Base-by-base conservation (phyloP, 2,329 filamentous ascomycete genomes). In the Scorias spongiosa region DNA sequence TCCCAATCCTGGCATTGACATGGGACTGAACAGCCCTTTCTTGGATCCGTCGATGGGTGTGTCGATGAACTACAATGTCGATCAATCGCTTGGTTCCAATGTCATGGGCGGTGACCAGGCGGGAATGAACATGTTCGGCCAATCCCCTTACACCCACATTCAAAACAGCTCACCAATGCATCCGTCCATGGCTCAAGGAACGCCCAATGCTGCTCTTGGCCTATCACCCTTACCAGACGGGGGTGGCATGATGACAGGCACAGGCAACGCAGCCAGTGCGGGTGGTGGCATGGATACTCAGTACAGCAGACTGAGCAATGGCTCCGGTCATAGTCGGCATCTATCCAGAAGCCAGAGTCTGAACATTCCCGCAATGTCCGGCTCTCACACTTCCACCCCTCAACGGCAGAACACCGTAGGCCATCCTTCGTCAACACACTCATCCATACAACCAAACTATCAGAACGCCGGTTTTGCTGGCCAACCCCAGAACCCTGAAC, bases 1-100 rank as follows among this genome's bases (percentile, higher is more conserved):
- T 34, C 59, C 66, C 46, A 54, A 54, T 11, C 57, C 53, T 10
- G 50, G 57, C 6, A 46, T 70, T 39, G 66, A 68, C 40, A 58
- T 70, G 57, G 60, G 62, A 44, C 64, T 70, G 53, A 36, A 36
- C 32, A 65, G 60, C 48, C 62, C 66, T 1, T 70, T 65, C 48
- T 47, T 60, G 15, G 58, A 64, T 30, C 55, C 57, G 34, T 52
- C 49, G 43, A 58, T 70, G 52, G 52, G 56, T 39, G 66, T 70
- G 62, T 49, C 60, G 11, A 59, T 70, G 49, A 66, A 70, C 44
- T 66, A 66, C 38, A 49, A 48, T 39, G 51, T 56, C 15, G 56
- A 59, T 30, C 53, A 51, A 54, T 63, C 36, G 34, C 39, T 56
- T 48, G 46, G 48, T 28, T 44, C 36, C 37, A 40, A 46, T 20